Base-by-base conservation (phyloP, 2,329 filamentous ascomycete species). In the Magnaporthiopsis rhizophila region DNA sequence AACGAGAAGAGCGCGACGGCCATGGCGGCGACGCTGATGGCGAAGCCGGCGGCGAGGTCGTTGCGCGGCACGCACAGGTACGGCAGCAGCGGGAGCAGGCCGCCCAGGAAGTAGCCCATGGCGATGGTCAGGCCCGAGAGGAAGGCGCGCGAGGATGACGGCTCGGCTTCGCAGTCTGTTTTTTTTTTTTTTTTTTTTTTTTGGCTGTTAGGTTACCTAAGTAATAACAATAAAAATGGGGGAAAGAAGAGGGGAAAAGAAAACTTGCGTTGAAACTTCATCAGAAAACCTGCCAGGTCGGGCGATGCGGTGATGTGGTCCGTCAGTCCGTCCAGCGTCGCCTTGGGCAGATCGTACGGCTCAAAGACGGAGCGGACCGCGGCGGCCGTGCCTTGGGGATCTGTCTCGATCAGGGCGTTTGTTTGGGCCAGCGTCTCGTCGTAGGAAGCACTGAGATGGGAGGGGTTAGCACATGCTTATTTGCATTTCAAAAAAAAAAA, bases 21-120 rank as follows among this genome's bases (percentile, higher is more conserved):
- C 74, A 87, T 88, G 64, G 88, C 79, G 7, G 72, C 79, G 36
- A 87, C 79, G 38, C 83, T 86, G 68, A 84, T 81, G 58, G 80
- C 79, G 61, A 91, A 75, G 1, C 79, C 81, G n/a, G 75, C 69
- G 26, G 72, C 72, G 13, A 82, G 76, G n/a, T 65, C 57, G 32
- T 62, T 34, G 53, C 74, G 70, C 15, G 66, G 66, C 69, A 82
- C 77, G 70, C 86, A 80, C 68, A 90, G 85, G 75, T 90, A 90
- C 1, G 88, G 88, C 50, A 88, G 74, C 65, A 90, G 79, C 24
- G 88, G 87, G 30, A 90, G 81, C 64, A 89, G 77, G 0, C 88
- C 88, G 32, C 88, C 88, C 28, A 89, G 72, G 63, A 90, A 85
- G 72, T 90, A 90, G 18, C 86, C 86, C 18, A 85, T 70, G 0